phyloP scores from a whole-genome alignment of 495 filamentous ascomycete species.

The Aspergillus cavernicola region DNA sequence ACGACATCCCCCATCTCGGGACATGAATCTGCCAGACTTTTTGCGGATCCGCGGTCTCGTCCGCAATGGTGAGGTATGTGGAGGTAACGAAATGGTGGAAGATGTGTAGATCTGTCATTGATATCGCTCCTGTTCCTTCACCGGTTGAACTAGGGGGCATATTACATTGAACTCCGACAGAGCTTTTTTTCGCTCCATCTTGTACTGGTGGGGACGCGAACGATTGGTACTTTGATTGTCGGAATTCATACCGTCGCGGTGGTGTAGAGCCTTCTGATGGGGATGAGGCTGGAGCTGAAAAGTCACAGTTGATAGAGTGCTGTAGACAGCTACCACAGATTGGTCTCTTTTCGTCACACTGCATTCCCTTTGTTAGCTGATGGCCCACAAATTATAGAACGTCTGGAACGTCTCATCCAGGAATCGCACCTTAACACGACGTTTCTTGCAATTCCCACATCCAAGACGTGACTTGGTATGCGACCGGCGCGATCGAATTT shows the following conservation, averaged over 20 bases:
- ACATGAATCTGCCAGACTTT: constrained; percentile 36
- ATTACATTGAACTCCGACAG: constrained; percentile 15
- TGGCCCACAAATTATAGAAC: no score
- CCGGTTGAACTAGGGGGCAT: not conserved
- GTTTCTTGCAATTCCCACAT: constrained; percentile 24
- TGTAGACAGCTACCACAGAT: constrained; percentile 29
- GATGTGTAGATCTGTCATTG: constrained; percentile 23
- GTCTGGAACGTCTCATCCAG: no score
- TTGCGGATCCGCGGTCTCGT: constrained; percentile 8
- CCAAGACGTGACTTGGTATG: constrained; percentile 26
- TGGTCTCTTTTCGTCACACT: constrained; percentile 42
- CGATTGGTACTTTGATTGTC: constrained; percentile 21
- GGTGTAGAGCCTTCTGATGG: not conserved
- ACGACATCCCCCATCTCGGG: constrained; percentile 39
- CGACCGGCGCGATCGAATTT: constrained; percentile 17
- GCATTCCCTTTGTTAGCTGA: constrained; percentile 10
- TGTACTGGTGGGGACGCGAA: not conserved
- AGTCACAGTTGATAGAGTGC: constrained; percentile 34
- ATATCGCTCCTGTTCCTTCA: constrained; percentile 13
- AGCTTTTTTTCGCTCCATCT: not conserved
- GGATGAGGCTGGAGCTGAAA: constrained; percentile 10
- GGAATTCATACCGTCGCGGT: constrained; percentile 19
- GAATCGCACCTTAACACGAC: constrained; percentile 28
- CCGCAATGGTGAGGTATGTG: constrained; percentile 15
- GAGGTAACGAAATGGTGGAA: constrained; percentile 22